Evolutionary conservation across 208 protist species (phyloP), one percentile per base, ranked within the genome.

Genomic region (Wallacemonas sp.): DNA sequence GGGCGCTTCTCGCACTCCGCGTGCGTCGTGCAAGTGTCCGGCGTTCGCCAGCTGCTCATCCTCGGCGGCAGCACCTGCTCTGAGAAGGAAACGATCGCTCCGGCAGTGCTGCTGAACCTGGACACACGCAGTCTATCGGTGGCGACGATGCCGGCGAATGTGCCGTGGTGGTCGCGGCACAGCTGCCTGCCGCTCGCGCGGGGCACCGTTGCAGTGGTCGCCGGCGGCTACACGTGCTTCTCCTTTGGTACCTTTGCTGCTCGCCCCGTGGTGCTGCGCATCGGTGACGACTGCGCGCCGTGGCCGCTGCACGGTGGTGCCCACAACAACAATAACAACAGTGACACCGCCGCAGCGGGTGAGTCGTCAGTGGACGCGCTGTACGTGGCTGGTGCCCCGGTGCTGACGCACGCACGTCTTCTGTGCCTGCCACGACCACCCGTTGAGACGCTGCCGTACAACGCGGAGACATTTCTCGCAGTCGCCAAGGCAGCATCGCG

Each of bases 171-270:
- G 85, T 81, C 81, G 9, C 82, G 90, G 4, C 87, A 93, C 71
- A 72, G 61, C 23, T 87, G 78, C 47, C 62, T 93, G 17, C 43
- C 69, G 26, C 54, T 96, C 9, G 76, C 70, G 38, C 41, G 66
- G 1, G 88, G 86, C 16, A 75, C 83, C 12, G 72, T 96, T 1
- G 86, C 78, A 17, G 80, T 94, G 0, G 4, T 96, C 6, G 88
- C 80, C 0, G 88, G 91, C 30, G 91, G 91, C 38, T 94, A 90
- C 70, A 94, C 91, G 0, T 96, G 91, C 68, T 96, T 96, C 52
- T 96, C 91, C 17, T 96, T 96, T 62, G 91, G 88, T 12, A 96
- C 91, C 24, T 94, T 87, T 44, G 61, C 85, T 2, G 46, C 78
- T 0, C 83, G 85, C 38, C 91, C 91, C 19, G 54, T 68, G 26